Base-by-base conservation (phyloP, 352 stramenopile species). In the Blastocystis hominis region DNA sequence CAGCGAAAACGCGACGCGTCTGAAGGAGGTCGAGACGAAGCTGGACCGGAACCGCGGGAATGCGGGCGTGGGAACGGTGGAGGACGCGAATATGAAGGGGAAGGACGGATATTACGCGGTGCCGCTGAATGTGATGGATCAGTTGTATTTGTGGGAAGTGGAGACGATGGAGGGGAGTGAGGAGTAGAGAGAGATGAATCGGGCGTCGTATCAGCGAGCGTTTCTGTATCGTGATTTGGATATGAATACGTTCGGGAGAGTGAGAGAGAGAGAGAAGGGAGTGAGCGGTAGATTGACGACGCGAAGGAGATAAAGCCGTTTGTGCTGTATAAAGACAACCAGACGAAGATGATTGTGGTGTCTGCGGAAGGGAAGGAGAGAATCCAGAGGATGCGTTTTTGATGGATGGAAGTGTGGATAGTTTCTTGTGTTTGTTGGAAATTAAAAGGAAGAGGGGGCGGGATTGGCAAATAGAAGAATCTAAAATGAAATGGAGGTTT, bases 121-220 rank as follows among this genome's bases (percentile, higher is more conserved):
- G 34, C 77, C 77, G 17, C 55, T 78, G 47, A 87, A 87, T 64
- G 63, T 87, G 10, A 78, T 64, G 46, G 77, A 87, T 44, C 77
- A 87, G 20, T 61, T 87, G 53, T 87, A 63, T 50, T 42, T 87
- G 44, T 87, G 77, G 77, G 77, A 87, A 44, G 77, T 87, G n/a
- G 15, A 24, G 13, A 0, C 13, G 47, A 6, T 5, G 50, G 55
- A 20, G 9, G 40, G 38, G 56, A 10, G 6, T 66, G 4, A 84
- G 34, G 72, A 10, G 36, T 69, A 84, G 72, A 34, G 72, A 36
- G 72, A 84, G 55, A 44, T 84, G 50, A 84, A 84, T 68, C 72
- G 72, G 20, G 38, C 55, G 2, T 24, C 13, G 38, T 84, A 84
- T 34, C 59, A 84, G n/a, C 24, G 36, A 46, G 72, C 72, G 17